phyloP scores from a whole-genome alignment of 2,329 filamentous ascomycete genomes.

The Pestalotiopsis sp. region DNA sequence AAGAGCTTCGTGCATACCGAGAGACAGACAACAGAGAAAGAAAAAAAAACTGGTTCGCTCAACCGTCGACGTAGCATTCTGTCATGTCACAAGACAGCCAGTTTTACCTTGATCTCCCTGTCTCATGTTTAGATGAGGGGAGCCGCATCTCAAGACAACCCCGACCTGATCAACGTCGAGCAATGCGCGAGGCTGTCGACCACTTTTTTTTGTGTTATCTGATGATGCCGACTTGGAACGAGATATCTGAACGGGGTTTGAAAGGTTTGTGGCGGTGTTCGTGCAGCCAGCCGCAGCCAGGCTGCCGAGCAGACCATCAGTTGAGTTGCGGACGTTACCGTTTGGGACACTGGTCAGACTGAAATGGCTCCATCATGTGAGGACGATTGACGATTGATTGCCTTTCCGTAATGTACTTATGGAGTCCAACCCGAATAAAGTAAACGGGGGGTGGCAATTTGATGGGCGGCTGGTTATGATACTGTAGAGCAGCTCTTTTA shows the following conservation, averaged over 20 bases:
- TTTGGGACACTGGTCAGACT: not conserved
- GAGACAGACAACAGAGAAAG: too few species aligned
- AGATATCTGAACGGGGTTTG: not conserved
- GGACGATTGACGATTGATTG: not conserved
- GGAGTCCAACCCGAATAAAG: not conserved
- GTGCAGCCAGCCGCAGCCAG: too few species aligned
- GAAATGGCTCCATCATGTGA: not conserved
- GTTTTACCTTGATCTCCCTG: slow-evolving; percentile 8
- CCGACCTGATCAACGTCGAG: slow-evolving; percentile 1
- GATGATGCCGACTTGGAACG: not conserved
- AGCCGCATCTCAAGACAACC: slow-evolving; percentile 5
- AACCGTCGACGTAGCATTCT: not conserved
- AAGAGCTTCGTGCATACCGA: not conserved
- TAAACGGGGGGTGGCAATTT: not conserved
- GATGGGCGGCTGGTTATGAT: not conserved
- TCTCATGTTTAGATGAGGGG: slow-evolving; percentile 10
- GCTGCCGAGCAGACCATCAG: too few species aligned
- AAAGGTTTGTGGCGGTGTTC: too few species aligned
- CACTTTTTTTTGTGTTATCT: not conserved
- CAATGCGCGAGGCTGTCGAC: slow-evolving; percentile 8
- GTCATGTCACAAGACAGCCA: not conserved
- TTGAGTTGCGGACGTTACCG: not conserved
- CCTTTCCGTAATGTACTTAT: not conserved
- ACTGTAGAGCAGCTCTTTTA: not conserved
- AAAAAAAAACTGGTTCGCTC: not conserved